These are phyloP conservation scores for Chaetomium fimeti DNA, from an alignment of 495 filamentous ascomycete genomes.

Conservation along the genomic window DNA sequence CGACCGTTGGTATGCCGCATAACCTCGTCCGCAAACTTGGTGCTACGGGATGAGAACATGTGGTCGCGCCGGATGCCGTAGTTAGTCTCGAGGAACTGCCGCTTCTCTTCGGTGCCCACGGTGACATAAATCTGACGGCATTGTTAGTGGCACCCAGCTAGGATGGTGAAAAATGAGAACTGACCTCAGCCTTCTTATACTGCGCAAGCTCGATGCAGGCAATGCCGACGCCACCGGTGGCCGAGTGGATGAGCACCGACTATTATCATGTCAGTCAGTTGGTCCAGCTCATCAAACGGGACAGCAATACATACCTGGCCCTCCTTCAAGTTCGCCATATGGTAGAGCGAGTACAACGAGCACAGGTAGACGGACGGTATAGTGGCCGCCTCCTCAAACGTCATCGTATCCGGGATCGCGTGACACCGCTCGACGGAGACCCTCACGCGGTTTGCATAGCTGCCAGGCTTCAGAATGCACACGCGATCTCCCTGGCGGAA, in stretches of 20 bases:
- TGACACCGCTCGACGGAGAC: too few relatives aligned
- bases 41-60: conserved; percentile 39
- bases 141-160: conserved; percentile 50
- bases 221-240: conserved; percentile 48
- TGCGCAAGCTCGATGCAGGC: conserved; percentile 50
- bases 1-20: conserved; percentile 42
- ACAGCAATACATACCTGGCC: conserved; percentile 16
- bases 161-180: conserved; percentile 15
- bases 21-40: conserved; percentile 44
- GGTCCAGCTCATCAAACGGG: too few relatives aligned
- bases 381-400: too few relatives aligned
- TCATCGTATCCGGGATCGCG: too few relatives aligned
- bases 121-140: conserved; percentile 53
- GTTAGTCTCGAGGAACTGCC: conserved; percentile 34
- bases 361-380: too few relatives aligned
- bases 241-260: conserved; percentile 53
- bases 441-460: background rate
- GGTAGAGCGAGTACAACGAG: too few relatives aligned
- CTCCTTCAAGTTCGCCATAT: conserved; percentile 29
- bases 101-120: conserved; percentile 46
- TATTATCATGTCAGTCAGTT: background rate
- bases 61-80: conserved; percentile 45
- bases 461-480: background rate
- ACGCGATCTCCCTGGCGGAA: background rate
- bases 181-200: conserved; percentile 49